These are phyloP conservation scores for Pythium phragmitis DNA, from an alignment of 352 stramenopile genomes.

Conservation along the genomic window DNA sequence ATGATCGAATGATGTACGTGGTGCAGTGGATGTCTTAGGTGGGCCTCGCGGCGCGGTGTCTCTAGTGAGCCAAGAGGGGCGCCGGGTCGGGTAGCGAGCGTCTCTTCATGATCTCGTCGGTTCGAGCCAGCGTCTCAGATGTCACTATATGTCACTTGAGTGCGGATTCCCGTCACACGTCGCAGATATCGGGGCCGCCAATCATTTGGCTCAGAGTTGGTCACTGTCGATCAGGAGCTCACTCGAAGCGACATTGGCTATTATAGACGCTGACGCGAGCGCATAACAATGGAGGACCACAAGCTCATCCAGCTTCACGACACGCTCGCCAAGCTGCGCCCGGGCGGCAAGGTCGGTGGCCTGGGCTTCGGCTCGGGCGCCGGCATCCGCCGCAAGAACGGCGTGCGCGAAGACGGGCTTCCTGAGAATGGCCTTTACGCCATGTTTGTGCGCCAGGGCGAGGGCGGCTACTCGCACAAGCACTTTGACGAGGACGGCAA, in stretches of 20 bases:
- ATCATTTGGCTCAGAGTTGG: constrained; percentile 16
- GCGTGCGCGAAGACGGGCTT: constrained; percentile 68
- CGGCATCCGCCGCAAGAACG: constrained; percentile 45
- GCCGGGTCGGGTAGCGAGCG: neutral
- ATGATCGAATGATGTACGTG: neutral
- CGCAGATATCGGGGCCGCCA: constrained; percentile 8
- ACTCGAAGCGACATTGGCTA: constrained; percentile 5
- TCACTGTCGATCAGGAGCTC: neutral
- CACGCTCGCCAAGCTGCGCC: constrained; percentile 81
- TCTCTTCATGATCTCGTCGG: constrained; percentile 8
- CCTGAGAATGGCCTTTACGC: constrained; percentile 82
- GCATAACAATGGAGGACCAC: constrained; percentile 67
- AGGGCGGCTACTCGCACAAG: constrained; percentile 77
- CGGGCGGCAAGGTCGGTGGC: constrained; percentile 79
- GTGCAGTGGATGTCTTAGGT: no score
- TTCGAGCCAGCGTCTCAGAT: neutral
- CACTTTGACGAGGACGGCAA: constrained; percentile 62
- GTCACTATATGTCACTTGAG: constrained; percentile 13
- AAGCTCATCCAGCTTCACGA: constrained; percentile 87
- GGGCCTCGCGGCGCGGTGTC: no score
- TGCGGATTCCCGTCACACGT: constrained; percentile 12
- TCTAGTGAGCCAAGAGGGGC: neutral
- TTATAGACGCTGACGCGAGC: no score
- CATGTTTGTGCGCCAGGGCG: constrained; percentile 83
- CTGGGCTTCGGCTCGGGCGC: constrained; percentile 61